These are phyloP conservation scores for Bryoerythrophyllum caledonicum DNA, from an alignment of 225 moss, liverwort and hornwort species.

Conservation along the genomic window DNA sequence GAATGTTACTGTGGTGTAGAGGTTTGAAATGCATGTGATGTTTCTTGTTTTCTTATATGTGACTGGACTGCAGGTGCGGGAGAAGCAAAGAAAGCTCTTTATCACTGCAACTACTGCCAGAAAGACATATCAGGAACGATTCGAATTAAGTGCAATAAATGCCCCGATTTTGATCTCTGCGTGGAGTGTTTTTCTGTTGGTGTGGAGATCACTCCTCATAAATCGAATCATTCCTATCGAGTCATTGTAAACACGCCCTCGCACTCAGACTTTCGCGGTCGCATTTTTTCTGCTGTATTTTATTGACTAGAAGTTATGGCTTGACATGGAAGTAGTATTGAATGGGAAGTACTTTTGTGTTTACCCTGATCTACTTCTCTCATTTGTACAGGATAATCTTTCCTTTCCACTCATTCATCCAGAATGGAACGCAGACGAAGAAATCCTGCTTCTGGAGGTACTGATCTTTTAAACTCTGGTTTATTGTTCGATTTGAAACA, in stretches of 20 bases:
- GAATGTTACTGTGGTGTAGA: background rate
- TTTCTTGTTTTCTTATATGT: constrained; percentile 5
- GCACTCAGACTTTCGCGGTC: background rate
- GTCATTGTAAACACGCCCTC: constrained; percentile 70
- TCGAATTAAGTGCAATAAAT: constrained; percentile 94
- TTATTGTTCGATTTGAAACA: constrained; percentile 15
- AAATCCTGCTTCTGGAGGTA: constrained; percentile 93
- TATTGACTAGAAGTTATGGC: background rate
- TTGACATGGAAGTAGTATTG: constrained; percentile 6
- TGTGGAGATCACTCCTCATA: constrained; percentile 94
- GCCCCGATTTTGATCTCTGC: constrained; percentile 94
- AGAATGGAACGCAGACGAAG: constrained; percentile 99
- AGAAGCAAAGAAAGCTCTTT: constrained; percentile 88
- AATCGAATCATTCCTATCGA: constrained; percentile 90
- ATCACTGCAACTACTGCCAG: constrained; percentile 95
- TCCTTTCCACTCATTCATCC: constrained; percentile 94
- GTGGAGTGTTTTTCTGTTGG: constrained; percentile 99
- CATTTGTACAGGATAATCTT: constrained; percentile 77
- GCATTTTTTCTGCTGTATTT: constrained; percentile 7
- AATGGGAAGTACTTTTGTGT: constrained; percentile 9
- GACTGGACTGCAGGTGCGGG: constrained; percentile 55
- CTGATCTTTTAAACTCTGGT: background rate
- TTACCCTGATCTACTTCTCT: background rate
- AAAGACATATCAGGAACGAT: constrained; percentile 95
- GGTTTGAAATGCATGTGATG: background rate